Evolutionary conservation across 164 flowering plant species (phyloP).

Genomic region (Paratinospora sagittata): DNA sequence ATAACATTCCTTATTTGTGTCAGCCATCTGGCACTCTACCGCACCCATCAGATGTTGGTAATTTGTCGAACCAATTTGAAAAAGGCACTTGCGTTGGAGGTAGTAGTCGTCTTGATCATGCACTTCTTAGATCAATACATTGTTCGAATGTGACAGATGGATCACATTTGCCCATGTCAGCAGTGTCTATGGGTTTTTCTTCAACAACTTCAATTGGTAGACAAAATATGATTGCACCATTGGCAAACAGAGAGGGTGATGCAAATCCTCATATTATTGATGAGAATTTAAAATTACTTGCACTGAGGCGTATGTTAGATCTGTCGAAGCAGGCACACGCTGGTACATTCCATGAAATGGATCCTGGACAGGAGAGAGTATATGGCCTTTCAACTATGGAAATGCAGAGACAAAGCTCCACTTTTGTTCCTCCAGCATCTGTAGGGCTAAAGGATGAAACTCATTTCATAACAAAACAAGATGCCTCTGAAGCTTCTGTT

Average conservation of each 20-base stretch:
- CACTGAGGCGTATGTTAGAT: conserved; percentile 31
- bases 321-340: conserved; percentile 31
- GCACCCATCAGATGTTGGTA: conserved; percentile 25
- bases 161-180: conserved; percentile 16
- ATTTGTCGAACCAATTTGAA: conserved; percentile 13
- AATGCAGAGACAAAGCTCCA: conserved; percentile 19
- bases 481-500: conserved; percentile 18
- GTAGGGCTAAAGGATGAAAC: conserved; percentile 17
- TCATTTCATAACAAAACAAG: conserved; percentile 11
- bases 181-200: conserved; percentile 23
- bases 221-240: conserved; percentile 14
- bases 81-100: conserved; percentile 20
- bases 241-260: conserved; percentile 21
- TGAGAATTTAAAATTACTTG: conserved; percentile 37
- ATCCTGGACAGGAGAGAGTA: conserved; percentile 17
- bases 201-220: conserved; percentile 20
- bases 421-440: conserved; percentile 12
- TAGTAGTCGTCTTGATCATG: conserved; percentile 19
- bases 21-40: conserved; percentile 18
- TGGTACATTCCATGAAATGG: conserved; percentile 20
- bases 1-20: conserved; percentile 7
- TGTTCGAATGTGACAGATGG: conserved; percentile 17
- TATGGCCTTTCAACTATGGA: conserved; percentile 11
- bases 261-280: conserved; percentile 22
- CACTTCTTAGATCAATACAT: conserved; percentile 13